These are phyloP conservation scores for Mucor velutinosus DNA, from an alignment of 371 early-diverging fungal genomes.

Conservation along the genomic window DNA sequence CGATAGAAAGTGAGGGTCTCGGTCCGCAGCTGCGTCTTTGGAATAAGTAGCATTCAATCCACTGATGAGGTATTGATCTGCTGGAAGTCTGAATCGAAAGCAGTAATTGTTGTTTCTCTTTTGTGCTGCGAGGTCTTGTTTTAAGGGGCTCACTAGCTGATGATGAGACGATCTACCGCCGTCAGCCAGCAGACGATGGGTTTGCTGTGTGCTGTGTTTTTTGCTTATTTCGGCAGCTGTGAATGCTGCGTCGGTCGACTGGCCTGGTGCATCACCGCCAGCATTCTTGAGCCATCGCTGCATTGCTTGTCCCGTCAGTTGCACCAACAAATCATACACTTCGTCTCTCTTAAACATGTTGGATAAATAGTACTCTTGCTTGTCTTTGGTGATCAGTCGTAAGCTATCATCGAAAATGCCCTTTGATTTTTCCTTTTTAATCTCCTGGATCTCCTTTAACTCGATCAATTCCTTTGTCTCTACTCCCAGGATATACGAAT, in stretches of 20 bases:
- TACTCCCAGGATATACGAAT: constrained; percentile 89
- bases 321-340: constrained; percentile 86
- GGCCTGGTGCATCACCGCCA: constrained; percentile 66
- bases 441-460: constrained; percentile 86
- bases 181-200: not conserved
- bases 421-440: constrained; percentile 86
- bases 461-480: constrained; percentile 91
- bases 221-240: constrained; percentile 6
- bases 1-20: constrained; percentile 14
- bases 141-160: constrained; percentile 52
- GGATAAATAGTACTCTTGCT: constrained; percentile 81
- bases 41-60: constrained; percentile 62
- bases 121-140: constrained; percentile 67
- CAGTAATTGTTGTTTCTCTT: constrained; percentile 80
- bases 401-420: constrained; percentile 89
- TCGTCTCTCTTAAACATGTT: constrained; percentile 95
- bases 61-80: constrained; percentile 62
- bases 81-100: constrained; percentile 68
- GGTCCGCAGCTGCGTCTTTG: constrained; percentile 7
- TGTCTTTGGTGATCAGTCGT: constrained; percentile 76
- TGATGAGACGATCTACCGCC: not conserved
- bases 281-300: constrained; percentile 82
- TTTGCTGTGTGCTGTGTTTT: constrained; percentile 2
- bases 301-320: constrained; percentile 86
- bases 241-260: constrained; percentile 32